phyloP scores from a whole-genome alignment of 1,284 basidiomycete genomes.

The Ganoderma lucidum region DNA sequence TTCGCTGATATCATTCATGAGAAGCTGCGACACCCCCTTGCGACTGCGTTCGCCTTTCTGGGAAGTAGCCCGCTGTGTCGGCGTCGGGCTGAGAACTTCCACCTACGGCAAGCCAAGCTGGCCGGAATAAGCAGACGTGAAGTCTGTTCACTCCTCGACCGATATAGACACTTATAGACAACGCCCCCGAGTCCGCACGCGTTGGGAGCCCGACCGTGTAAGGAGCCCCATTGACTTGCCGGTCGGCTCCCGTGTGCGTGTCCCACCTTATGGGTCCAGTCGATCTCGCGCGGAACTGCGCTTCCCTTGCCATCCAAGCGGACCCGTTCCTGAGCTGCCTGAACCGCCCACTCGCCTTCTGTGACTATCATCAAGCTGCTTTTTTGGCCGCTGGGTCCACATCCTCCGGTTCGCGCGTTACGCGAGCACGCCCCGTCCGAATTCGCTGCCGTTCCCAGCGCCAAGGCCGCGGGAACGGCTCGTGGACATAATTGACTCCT shows the following conservation, averaged over 20 bases:
- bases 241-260: conserved; percentile 30
- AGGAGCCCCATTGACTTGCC: conserved; percentile 29
- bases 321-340: conserved; percentile 39
- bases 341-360: conserved; percentile 25
- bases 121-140: conserved; percentile 35
- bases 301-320: conserved; percentile 37
- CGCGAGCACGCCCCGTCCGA: conserved; percentile 29
- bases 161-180: conserved; percentile 33
- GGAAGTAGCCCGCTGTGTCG: conserved; percentile 30
- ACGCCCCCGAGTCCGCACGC: conserved; percentile 34
- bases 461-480: conserved; percentile 31
- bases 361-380: conserved; percentile 29
- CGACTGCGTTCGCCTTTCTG: conserved; percentile 29
- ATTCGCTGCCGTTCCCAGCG: conserved; percentile 30
- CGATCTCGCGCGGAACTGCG: conserved; percentile 31
- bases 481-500: conserved; percentile 35
- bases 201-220: conserved; percentile 35
- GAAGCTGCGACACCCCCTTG: conserved; percentile 28
- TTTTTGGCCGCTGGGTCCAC: conserved; percentile 26
- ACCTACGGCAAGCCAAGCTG: conserved; percentile 34
- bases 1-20: conserved; percentile 32
- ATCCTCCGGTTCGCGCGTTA: conserved; percentile 33
- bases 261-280: conserved; percentile 36
- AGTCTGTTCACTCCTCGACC: conserved; percentile 34
- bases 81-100: conserved; percentile 33